Conservation (phyloP, 2,329 filamentous ascomycete species). For the Trichophyton schoenleinii region DNA sequence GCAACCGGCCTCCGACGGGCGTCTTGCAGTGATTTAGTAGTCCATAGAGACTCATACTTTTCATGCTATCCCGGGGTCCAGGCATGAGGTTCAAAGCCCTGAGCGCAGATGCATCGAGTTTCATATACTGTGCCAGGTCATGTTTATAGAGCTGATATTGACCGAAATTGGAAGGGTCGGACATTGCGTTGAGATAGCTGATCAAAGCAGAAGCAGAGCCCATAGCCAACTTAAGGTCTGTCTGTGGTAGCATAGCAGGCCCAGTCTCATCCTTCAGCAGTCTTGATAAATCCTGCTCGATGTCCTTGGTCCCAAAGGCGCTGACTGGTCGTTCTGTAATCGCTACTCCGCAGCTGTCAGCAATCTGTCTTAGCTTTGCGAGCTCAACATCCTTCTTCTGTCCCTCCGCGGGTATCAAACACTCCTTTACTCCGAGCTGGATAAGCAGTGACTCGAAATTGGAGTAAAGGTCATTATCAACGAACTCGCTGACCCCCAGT, state of each 20-base stretch:
- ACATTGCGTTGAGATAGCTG: conserved; percentile 82
- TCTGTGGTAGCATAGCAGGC: conserved; percentile 66
- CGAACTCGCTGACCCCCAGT: conserved; percentile 89
- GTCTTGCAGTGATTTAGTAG: conserved; percentile 97
- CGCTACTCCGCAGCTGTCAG: conserved; percentile 83
- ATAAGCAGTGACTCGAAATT: conserved; percentile 96
- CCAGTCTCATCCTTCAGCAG: conserved; percentile 77
- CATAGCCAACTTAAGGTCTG: conserved; percentile 91
- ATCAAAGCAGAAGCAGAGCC: conserved; percentile 85
- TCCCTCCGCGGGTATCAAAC: conserved; percentile 68
- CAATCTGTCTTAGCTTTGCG: conserved; percentile 73
- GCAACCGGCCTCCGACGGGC: conserved; percentile 72
- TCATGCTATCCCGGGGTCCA: conserved; percentile 83
- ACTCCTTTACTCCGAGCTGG: conserved; percentile 90
- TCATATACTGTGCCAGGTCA: conserved; percentile 95
- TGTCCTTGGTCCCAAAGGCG: conserved; percentile 81
- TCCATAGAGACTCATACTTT: conserved; percentile 92
- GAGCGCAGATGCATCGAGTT: conserved; percentile 84
- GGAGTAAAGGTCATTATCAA: conserved; percentile 97
- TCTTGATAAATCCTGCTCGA: conserved; percentile 84
- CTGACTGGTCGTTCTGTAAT: conserved; percentile 63
- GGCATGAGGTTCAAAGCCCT: conserved; percentile 97
- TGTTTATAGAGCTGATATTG: conserved; percentile 97
- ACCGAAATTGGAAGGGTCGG: conserved; percentile 88
- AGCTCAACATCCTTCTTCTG: conserved; percentile 78